A percentile compares a stretch with the other conserved stretches of the same genome.
Evolutionary conservation across 2,329 filamentous ascomycete genomes (phyloP).

Genomic region (Pyricularia sp.): DNA sequence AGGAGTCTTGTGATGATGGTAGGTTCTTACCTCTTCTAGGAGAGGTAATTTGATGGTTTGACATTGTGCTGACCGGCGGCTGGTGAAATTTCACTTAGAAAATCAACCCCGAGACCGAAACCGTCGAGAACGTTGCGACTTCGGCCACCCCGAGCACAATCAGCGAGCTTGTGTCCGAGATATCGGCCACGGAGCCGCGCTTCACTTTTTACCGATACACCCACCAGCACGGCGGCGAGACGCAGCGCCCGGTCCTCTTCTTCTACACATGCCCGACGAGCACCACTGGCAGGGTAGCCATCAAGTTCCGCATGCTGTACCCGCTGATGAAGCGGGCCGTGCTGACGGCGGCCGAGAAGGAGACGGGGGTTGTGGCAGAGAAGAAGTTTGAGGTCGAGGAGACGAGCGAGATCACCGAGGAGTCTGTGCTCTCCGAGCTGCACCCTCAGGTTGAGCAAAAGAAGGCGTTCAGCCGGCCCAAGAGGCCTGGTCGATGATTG

Average conservation of each 20-base stretch:
- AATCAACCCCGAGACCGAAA: slow-evolving; percentile 63
- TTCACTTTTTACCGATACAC: slow-evolving; percentile 69
- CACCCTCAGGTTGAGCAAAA: slow-evolving; percentile 57
- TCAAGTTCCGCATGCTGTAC: slow-evolving; percentile 82
- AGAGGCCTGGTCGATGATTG: slow-evolving; percentile 59
- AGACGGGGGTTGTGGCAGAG: slow-evolving; percentile 56
- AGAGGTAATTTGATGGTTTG: background rate
- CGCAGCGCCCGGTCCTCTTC: slow-evolving; percentile 58
- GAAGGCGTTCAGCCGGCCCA: slow-evolving; percentile 66
- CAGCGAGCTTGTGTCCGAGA: slow-evolving; percentile 44
- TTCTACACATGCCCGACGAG: slow-evolving; percentile 72
- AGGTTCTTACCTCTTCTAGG: slow-evolving; percentile 17
- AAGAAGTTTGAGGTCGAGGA: slow-evolving; percentile 64
- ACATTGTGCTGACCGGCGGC: background rate
- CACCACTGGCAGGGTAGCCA: slow-evolving; percentile 48
- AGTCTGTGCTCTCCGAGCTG: slow-evolving; percentile 55
- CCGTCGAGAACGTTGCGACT: slow-evolving; percentile 53
- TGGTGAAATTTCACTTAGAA: slow-evolving; percentile 34
- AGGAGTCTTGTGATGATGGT: slow-evolving; percentile 57
- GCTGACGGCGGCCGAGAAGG: slow-evolving; percentile 52
- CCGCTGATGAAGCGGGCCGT: slow-evolving; percentile 62
- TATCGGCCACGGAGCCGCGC: slow-evolving; percentile 60
- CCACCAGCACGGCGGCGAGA: slow-evolving; percentile 42
- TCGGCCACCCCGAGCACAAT: slow-evolving; percentile 45
- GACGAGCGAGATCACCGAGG: slow-evolving; percentile 61